Base-by-base conservation (phyloP, 192 early-diverging fungal genomes). In the Rhizophagus prolifer region DNA sequence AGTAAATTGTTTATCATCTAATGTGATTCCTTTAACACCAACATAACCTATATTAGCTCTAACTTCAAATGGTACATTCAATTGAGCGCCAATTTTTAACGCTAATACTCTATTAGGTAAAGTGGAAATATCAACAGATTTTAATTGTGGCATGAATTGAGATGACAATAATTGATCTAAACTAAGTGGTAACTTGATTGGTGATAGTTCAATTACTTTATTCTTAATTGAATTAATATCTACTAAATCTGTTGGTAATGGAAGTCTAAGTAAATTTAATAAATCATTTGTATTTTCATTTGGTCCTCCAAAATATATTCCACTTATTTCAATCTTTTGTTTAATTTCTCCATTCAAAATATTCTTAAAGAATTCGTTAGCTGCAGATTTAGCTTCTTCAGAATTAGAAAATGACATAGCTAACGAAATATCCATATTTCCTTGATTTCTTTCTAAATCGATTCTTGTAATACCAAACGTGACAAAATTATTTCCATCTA, bases 121-220 rank as follows among this genome's bases (percentile, higher is more conserved):
- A 4, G 61, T 62, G 7, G 61, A 9, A 12, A 62, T 26, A 12
- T 62, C 61, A 4, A 62, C 61, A 10, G 61, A 62, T 13, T 23
- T 23, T 26, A 62, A 62, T 62, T 62, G 61, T 62, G 23, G 25
- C 7, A 16, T 16, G 23, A 59, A 19, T 59, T 59, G 21, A 62
- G 3, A 23, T 21, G 50, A 54, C 28, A 62, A 26, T 14, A 62
- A 62, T 62, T 62, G 25, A 25, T 62, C 23, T 25, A 62, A 26
- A 62, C 23, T 28, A 62, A 62, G n/a, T 25, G 61, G 61, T 62
- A 62, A 62, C n/a, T 62, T 62, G 19, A 62, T 26, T 25, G 61
- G 61, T 62, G 61, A 62, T 62, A 62, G 5, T 62, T 62, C 61
- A 13, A 62, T 26, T 62, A 62, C 9, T 62, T 62, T 62, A 28